Evolutionary conservation across 768 basidiomycete species (phyloP).

Genomic region (Boletus subparvulus): DNA sequence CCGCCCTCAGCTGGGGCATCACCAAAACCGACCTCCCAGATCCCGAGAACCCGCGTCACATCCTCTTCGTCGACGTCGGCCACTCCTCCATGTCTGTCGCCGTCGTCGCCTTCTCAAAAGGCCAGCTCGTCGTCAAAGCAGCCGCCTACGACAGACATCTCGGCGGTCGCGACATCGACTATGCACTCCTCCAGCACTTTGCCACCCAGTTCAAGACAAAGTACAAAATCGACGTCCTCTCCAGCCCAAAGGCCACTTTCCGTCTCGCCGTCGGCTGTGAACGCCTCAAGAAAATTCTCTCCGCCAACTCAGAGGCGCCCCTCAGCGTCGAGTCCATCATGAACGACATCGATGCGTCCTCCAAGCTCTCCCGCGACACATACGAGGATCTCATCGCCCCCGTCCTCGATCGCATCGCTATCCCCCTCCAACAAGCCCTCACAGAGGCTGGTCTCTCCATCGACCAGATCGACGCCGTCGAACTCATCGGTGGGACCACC

Average conservation of each 20-base stretch:
- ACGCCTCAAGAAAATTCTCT: conserved; percentile 93
- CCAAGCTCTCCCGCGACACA: conserved; percentile 77
- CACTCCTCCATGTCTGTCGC: conserved; percentile 53
- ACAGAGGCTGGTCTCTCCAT: conserved; percentile 74
- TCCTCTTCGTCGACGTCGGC: too few relatives aligned
- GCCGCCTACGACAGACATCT: too few relatives aligned
- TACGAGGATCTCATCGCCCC: conserved; percentile 77
- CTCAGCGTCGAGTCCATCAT: conserved; percentile 95
- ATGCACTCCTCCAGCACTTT: conserved; percentile 86
- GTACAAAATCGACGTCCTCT: conserved; percentile 95
- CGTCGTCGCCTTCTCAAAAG: too few relatives aligned
- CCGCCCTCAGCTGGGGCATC: conserved; percentile 96
- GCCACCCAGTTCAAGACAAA: conserved; percentile 91
- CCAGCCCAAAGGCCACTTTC: conserved; percentile 91
- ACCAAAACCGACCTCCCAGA: conserved; percentile 39
- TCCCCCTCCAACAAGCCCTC: conserved; percentile 77
- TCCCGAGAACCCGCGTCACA: conserved; percentile 71
- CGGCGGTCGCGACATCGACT: conserved; percentile 83
- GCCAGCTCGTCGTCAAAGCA: too few relatives aligned
- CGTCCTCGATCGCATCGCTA: conserved; percentile 73
- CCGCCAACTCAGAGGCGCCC: conserved; percentile 86
- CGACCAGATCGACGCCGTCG: conserved; percentile 87
- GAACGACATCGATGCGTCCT: conserved; percentile 92
- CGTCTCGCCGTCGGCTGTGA: conserved; percentile 86
- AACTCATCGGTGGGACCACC: conserved; percentile 91